A percentile compares a stretch with the other conserved stretches of the same genome.
Evolutionary conservation across 345 rosid species (phyloP).

Genomic region (Dipteronia sinensis): DNA sequence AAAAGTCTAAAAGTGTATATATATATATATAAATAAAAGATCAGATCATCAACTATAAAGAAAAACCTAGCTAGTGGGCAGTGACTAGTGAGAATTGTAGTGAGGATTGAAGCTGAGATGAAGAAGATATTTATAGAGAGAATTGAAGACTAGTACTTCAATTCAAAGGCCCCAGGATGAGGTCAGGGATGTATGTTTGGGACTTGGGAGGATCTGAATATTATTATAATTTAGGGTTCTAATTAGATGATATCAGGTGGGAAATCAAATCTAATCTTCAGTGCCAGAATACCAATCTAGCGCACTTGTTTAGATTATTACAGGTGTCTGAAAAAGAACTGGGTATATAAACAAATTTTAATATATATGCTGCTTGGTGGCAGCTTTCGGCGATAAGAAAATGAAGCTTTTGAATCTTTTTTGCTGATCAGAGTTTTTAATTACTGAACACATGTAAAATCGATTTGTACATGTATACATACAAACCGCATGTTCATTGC

Average conservation of each 20-base stretch:
- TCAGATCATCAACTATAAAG: too few species aligned
- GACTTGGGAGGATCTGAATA: background rate
- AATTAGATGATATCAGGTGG: background rate
- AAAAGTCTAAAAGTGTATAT: too few species aligned
- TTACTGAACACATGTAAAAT: background rate
- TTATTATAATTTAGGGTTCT: background rate
- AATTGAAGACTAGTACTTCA: background rate
- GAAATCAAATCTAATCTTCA: slow-evolving; percentile 8
- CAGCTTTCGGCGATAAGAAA: slow-evolving; percentile 1
- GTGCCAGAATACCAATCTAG: slow-evolving; percentile 7
- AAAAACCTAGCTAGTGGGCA: background rate
- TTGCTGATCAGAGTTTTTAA: too few species aligned
- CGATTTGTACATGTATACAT: too few species aligned
- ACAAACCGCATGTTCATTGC: too few species aligned
- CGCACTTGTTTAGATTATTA: slow-evolving; percentile 14
- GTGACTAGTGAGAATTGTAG: slow-evolving; percentile 10
- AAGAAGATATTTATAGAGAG: slow-evolving; percentile 17
- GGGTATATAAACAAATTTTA: background rate
- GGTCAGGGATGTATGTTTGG: background rate
- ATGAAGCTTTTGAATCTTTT: background rate
- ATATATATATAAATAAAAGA: too few species aligned
- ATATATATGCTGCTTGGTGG: background rate
- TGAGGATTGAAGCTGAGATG: background rate
- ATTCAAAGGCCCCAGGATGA: background rate
- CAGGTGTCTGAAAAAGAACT: slow-evolving; percentile 33